These are phyloP conservation scores for Echinosophora koreensis DNA, from an alignment of 306 rosid genomes.

Conservation along the genomic window DNA sequence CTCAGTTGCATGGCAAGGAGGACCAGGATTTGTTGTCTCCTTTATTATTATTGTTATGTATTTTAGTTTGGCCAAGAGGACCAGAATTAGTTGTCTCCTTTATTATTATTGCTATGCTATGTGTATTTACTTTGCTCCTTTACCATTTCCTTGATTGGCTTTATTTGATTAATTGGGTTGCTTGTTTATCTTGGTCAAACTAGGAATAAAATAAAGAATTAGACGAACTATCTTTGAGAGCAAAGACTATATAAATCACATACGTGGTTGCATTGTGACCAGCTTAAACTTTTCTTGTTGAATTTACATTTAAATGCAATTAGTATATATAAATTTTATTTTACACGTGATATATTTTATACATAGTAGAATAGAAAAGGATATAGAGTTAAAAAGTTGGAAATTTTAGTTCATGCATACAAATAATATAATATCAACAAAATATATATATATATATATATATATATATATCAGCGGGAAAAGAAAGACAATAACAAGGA, in stretches of 20 bases:
- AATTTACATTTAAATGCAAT: neutral
- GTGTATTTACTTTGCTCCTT: neutral
- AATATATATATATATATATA: no score
- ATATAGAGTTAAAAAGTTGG: no score
- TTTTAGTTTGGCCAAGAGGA: no score
- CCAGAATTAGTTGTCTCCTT: neutral
- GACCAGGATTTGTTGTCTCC: conserved; percentile 14
- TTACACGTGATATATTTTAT: no score
- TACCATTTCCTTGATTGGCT: neutral
- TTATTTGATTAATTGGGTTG: neutral
- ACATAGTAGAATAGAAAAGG: no score
- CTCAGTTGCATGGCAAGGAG: conserved; percentile 30
- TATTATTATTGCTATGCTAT: no score
- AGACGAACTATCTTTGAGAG: neutral
- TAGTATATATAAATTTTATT: neutral
- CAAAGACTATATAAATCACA: conserved; percentile 20
- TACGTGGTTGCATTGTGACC: neutral
- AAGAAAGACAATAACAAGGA: no score
- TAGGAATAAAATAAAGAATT: conserved; percentile 18
- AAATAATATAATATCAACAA: no score
- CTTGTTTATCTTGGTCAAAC: conserved; percentile 42
- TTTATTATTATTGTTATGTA: conserved; percentile 21
- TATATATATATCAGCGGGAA: no score
- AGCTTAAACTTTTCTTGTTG: neutral
- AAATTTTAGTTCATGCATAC: no score